Base-by-base conservation (phyloP, 2,329 filamentous ascomycete genomes). In the Passalora sequoiae region DNA sequence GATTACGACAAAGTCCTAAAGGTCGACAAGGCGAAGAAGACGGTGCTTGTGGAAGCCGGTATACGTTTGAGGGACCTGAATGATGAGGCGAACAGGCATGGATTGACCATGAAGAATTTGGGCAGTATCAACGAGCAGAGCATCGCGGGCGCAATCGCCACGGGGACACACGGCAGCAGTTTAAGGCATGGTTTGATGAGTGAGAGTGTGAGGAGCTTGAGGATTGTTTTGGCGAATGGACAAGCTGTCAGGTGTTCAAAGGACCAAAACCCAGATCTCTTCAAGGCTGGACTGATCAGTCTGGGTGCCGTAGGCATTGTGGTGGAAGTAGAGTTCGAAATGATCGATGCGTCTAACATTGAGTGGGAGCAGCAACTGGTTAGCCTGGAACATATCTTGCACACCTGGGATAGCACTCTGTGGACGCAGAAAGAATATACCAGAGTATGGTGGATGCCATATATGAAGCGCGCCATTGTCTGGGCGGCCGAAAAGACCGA, bases 361-460 rank as follows among this genome's bases (percentile, higher is more conserved):
- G 77, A 80, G 48, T 98, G 92, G 92, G 71, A 76, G 43, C 92
- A 96, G 69, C 81, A 81, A 6, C 76, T 96, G 46, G 79, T 86
- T 49, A 68, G 80, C 1, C 82, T 96, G 49, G 62, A 71, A 32
- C 74, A 78, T 33, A 76, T 95, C 50, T 72, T 94, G 36, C 70
- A 74, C 8, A 73, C 77, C 5, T 97, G 92, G 88, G 67, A 81
- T 13, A 73, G 70, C 5, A 76, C 76, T 24, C 73, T 97, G 10
- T 97, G 92, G 91, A 86, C 79, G 1, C 77, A 81, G 49, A 80
- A 83, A 49, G 89, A 97, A 65, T 98, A 91, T 60, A 87, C 94
- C 19, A 78, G 92, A 20, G 88, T 96, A 20, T 98, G 92, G 91
- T 98, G 92, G 92, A 82, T 95, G 62, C 92, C 92, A 0, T 95